Percentiles rank a stretch among this genome's conserved stretches.
Evolutionary conservation across 148 eudicot genomes (phyloP).

Genomic region (Polygonum aviculare): DNA sequence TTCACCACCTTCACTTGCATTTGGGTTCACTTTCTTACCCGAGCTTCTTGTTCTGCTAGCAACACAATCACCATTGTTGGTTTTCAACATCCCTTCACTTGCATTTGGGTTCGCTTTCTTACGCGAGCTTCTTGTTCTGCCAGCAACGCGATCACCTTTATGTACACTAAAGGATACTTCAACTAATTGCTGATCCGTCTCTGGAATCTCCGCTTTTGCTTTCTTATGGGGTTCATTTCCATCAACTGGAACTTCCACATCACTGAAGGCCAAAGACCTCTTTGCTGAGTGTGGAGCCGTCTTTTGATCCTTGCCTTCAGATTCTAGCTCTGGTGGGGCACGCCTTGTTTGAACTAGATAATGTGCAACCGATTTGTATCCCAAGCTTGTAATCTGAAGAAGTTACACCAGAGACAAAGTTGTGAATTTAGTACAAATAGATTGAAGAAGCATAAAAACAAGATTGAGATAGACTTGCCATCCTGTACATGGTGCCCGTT

Average conservation of each 20-base stretch:
- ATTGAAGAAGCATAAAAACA: background rate
- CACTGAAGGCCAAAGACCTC: constrained; percentile 53
- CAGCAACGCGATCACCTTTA: background rate
- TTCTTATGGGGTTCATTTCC: background rate
- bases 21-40: background rate
- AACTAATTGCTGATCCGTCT: background rate
- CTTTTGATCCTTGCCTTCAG: constrained; percentile 14
- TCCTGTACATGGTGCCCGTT: constrained; percentile 58
- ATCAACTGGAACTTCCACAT: constrained; percentile 18
- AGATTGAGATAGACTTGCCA: constrained; percentile 23
- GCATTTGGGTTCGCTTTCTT: background rate
- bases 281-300: constrained; percentile 40
- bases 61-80: background rate
- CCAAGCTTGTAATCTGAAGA: constrained; percentile 47
- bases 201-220: background rate
- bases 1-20: constrained; percentile 1
- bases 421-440: background rate
- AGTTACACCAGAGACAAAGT: background rate
- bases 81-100: constrained; percentile 3
- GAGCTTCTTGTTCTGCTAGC: background rate
- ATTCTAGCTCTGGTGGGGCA: constrained; percentile 20
- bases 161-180: background rate
- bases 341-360: constrained; percentile 66
- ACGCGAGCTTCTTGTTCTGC: background rate
- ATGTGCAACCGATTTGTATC: constrained; percentile 91